These are phyloP conservation scores for Trichoderma koningii DNA, from an alignment of 2,329 filamentous ascomycete genomes.

Conservation along the genomic window DNA sequence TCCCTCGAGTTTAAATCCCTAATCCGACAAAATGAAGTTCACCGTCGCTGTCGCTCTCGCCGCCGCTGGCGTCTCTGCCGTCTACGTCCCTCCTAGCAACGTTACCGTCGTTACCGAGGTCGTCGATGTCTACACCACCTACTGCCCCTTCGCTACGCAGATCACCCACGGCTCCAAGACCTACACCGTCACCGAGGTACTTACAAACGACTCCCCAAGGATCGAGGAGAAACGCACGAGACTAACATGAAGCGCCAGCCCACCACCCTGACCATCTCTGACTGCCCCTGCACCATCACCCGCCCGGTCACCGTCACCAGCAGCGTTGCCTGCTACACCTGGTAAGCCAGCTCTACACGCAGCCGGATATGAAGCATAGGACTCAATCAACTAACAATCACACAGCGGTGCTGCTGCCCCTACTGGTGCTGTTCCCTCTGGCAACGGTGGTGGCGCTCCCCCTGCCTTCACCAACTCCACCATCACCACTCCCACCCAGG, in stretches of 20 bases:
- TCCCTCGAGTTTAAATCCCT: conserved; percentile 44
- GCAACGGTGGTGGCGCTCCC: conserved; percentile 38
- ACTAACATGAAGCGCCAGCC: conserved; percentile 37
- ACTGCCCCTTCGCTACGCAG: conserved; percentile 68
- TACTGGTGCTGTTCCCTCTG: conserved; percentile 32
- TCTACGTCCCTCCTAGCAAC: conserved; percentile 44
- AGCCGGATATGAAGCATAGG: no score
- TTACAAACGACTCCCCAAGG: conserved; percentile 30
- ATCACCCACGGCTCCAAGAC: conserved; percentile 65
- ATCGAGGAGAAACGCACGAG: conserved; percentile 10
- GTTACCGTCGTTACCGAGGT: conserved; percentile 64
- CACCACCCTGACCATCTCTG: conserved; percentile 69
- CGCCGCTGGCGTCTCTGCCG: conserved; percentile 54
- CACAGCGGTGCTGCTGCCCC: conserved; percentile 41
- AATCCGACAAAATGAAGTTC: conserved; percentile 67
- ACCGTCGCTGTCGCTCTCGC: conserved; percentile 55
- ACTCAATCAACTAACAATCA: conserved; percentile 29
- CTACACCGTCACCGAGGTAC: conserved; percentile 68
- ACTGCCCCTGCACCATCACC: conserved; percentile 71
- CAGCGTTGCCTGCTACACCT: conserved; percentile 56
- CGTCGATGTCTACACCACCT: conserved; percentile 68
- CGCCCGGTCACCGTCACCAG: conserved; percentile 58
- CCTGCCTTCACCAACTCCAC: conserved; percentile 32
- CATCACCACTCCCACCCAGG: conserved; percentile 48
- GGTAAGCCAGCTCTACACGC: conserved; percentile 42